A percentile compares a stretch with the other conserved stretches of the same genome.
These are phyloP conservation scores for Mucor plumbeus DNA, from an alignment of 371 early-diverging fungal genomes.

Conservation along the genomic window DNA sequence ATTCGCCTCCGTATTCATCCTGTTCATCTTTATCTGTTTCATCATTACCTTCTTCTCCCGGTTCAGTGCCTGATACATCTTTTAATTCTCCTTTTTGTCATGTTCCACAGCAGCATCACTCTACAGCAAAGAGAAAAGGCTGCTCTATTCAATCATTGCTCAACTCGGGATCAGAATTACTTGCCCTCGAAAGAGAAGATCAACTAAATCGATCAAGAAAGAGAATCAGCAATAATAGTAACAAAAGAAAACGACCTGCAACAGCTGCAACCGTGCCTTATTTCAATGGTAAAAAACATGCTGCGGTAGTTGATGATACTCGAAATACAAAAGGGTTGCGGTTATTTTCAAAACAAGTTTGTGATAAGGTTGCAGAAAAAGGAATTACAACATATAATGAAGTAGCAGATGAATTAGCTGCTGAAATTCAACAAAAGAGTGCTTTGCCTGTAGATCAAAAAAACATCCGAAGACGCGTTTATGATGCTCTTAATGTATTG, in stretches of 20 bases:
- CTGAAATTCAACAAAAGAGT: conserved; percentile 21
- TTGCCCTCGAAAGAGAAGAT: conserved; percentile 29
- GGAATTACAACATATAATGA: conserved; percentile 67
- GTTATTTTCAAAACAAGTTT: conserved; percentile 62
- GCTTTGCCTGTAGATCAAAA: conserved; percentile 58
- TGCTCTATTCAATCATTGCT: conserved; percentile 48
- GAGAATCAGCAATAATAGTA: not conserved
- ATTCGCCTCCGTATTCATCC: conserved; percentile 19
- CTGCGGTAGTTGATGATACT: conserved; percentile 13
- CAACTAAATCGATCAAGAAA: not conserved
- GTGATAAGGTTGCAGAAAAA: conserved; percentile 61
- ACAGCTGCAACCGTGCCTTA: not conserved
- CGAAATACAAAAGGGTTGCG: conserved; percentile 49
- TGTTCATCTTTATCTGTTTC: conserved; percentile 25
- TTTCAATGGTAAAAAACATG: conserved; percentile 10
- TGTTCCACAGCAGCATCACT: not conserved
- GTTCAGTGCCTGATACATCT: conserved; percentile 12
- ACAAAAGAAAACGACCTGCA: conserved; percentile 7
- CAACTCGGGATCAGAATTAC: conserved; percentile 40
- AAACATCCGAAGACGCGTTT: conserved; percentile 78
- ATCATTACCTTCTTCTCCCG: conserved; percentile 34
- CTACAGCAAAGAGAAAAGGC: conserved; percentile 26
- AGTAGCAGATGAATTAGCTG: conserved; percentile 50
- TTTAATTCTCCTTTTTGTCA: conserved; percentile 6
- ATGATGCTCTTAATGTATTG: conserved; percentile 79